Percentiles rank a stretch among this genome's conserved stretches.
phyloP scores from a whole-genome alignment of 495 filamentous ascomycete species.

The Barbatosphaeria neglecta region DNA sequence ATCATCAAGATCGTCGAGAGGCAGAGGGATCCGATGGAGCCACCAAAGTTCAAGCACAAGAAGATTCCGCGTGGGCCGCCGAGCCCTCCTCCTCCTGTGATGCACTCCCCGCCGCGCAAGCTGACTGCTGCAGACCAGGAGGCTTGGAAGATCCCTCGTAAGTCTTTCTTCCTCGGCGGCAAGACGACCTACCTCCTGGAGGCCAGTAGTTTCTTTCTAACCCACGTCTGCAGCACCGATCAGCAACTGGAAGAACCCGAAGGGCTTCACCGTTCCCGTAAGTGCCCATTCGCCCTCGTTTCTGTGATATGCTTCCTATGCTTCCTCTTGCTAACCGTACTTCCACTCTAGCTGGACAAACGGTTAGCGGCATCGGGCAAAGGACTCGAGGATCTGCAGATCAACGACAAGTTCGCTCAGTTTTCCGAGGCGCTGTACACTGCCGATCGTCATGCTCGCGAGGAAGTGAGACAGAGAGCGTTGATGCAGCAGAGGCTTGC shows the following conservation, averaged over 20 bases:
- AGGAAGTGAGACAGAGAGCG: constrained; percentile 86
- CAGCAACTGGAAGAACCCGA: constrained; percentile 98
- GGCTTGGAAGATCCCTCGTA: constrained; percentile 71
- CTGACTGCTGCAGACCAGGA: constrained; percentile 96
- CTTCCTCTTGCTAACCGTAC: not conserved
- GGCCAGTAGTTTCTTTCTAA: not conserved
- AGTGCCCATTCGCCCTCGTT: not conserved
- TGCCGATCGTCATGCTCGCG: constrained; percentile 86
- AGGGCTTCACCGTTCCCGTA: constrained; percentile 84
- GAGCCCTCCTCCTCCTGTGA: constrained; percentile 81
- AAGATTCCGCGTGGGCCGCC: constrained; percentile 94
- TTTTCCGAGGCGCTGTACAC: constrained; percentile 91
- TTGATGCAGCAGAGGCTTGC: constrained; percentile 94
- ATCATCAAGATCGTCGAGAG: constrained; percentile 98
- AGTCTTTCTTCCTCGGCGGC: not conserved
- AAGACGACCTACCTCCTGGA: no score
- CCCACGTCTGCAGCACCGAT: constrained; percentile 53
- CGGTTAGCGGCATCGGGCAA: constrained; percentile 92
- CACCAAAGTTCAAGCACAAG: constrained; percentile 96
- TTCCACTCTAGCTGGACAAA: constrained; percentile 63
- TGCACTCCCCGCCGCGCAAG: constrained; percentile 92
- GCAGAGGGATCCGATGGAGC: constrained; percentile 94
- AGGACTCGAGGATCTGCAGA: constrained; percentile 84
- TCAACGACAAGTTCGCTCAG: constrained; percentile 98
- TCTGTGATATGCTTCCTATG: not conserved